Evolutionary conservation across 2,329 filamentous ascomycete species (phyloP).

Genomic region (Fusarium denticulatum): DNA sequence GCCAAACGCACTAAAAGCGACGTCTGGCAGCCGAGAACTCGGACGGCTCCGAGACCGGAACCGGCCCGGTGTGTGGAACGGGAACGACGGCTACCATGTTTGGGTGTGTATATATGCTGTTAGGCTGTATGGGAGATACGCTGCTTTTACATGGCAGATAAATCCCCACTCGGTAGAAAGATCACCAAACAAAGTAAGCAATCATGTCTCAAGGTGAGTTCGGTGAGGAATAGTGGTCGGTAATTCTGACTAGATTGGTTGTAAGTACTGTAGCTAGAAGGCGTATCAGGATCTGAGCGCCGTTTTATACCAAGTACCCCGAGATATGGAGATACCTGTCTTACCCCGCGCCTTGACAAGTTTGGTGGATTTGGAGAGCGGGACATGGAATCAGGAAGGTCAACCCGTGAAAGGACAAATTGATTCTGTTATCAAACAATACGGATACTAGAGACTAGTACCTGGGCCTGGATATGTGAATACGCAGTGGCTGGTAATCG

Average conservation of each 20-base stretch:
- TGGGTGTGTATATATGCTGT: constrained; percentile 2
- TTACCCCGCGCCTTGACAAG: constrained; percentile 20
- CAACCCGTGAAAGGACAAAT: constrained; percentile 12
- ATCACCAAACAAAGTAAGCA: constrained; percentile 9
- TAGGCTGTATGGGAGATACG: not conserved
- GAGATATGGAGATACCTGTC: constrained; percentile 19
- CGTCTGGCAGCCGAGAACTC: constrained; percentile 3
- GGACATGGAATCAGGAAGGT: constrained; percentile 27
- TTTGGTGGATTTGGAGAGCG: constrained; percentile 9
- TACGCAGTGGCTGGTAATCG: not conserved
- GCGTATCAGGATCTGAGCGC: not conserved
- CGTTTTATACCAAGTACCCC: constrained; percentile 1
- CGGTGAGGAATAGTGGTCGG: constrained; percentile 17
- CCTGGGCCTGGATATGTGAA: not conserved
- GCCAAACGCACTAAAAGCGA: not conserved
- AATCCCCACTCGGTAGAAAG: not conserved
- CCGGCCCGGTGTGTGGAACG: constrained; percentile 35
- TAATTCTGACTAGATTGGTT: constrained; percentile 7
- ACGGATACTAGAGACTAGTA: not conserved
- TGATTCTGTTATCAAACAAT: not conserved
- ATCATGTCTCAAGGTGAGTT: constrained; percentile 12
- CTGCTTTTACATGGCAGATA: not conserved
- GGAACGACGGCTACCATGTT: constrained; percentile 17
- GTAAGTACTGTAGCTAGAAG: constrained; percentile 20
- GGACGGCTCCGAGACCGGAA: constrained; percentile 39